phyloP scores from a whole-genome alignment of 441 rosid species.

The Pelargonium fulgidum region DNA sequence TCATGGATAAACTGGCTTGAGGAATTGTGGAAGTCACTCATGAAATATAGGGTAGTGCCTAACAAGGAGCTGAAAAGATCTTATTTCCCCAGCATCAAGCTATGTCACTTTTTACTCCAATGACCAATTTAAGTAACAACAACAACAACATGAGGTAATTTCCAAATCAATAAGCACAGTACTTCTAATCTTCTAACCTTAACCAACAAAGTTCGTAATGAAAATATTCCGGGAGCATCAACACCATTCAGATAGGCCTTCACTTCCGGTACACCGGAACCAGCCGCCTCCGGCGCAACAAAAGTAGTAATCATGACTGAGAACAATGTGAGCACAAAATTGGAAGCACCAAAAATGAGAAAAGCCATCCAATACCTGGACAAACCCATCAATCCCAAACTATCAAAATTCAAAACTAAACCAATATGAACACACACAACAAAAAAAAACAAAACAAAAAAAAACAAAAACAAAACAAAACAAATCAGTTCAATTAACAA shows the following conservation, averaged over 20 bases:
- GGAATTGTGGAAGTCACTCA: background rate
- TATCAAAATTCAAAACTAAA: background rate
- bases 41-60: background rate
- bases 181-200: slow-evolving; percentile 45
- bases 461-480: background rate
- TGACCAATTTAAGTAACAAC: slow-evolving; percentile 41
- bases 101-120: slow-evolving; percentile 25
- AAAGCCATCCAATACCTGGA: slow-evolving; percentile 76
- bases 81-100: background rate
- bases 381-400: background rate
- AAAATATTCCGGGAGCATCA: slow-evolving; percentile 82
- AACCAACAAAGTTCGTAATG: slow-evolving; percentile 86
- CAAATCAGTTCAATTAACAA: background rate
- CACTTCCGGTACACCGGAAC: slow-evolving; percentile 97
- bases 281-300: slow-evolving; percentile 88
- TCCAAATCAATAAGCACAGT: background rate
- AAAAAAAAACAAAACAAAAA: background rate
- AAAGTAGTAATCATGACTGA: slow-evolving; percentile 79
- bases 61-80: too few species aligned
- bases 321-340: slow-evolving; percentile 54
- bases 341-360: slow-evolving; percentile 51
- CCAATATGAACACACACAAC: background rate
- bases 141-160: background rate
- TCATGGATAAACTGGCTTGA: background rate
- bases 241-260: slow-evolving; percentile 95